Conservation (phyloP, 2,329 filamentous ascomycete genomes). For the Tolypocladium tropicale region DNA sequence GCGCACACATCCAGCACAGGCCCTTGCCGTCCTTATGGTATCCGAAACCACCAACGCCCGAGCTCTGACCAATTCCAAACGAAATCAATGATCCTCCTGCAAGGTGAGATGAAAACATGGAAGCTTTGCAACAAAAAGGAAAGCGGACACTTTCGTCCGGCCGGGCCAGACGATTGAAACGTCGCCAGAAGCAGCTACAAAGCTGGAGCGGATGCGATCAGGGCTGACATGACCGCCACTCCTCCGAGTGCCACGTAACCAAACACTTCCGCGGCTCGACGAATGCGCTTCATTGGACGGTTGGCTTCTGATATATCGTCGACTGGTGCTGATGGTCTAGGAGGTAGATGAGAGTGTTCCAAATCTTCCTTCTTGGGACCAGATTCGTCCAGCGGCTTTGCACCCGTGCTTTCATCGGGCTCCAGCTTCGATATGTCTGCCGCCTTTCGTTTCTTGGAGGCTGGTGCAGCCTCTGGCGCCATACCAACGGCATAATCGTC, state of each 20-base stretch:
- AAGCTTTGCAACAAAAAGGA: not conserved
- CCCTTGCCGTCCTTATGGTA: not conserved
- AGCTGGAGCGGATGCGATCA: constrained; percentile 26
- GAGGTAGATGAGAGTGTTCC: not conserved
- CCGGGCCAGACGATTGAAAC: not conserved
- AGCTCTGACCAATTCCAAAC: not conserved
- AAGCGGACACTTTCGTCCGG: not conserved
- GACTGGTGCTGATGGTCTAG: not conserved
- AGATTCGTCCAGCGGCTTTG: not conserved
- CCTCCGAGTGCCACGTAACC: constrained; percentile 26
- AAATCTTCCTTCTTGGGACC: not conserved
- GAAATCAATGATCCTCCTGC: not conserved
- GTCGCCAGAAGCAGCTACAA: constrained; percentile 1
- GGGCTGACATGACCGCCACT: constrained; percentile 26
- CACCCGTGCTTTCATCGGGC: not conserved
- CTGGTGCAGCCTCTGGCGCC: not conserved
- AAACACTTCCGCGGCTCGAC: constrained; percentile 23
- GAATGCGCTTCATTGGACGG: constrained; percentile 19
- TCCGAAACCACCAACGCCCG: not conserved
- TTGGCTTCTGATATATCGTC: not conserved
- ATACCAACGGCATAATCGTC: not conserved
- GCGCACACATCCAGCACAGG: not conserved
- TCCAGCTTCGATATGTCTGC: constrained; percentile 13
- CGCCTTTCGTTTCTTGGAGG: constrained; percentile 15
- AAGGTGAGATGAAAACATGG: not conserved